Evolutionary conservation across 805 yeast species (phyloP).

Genomic region (Nakazawaea pomicola): DNA sequence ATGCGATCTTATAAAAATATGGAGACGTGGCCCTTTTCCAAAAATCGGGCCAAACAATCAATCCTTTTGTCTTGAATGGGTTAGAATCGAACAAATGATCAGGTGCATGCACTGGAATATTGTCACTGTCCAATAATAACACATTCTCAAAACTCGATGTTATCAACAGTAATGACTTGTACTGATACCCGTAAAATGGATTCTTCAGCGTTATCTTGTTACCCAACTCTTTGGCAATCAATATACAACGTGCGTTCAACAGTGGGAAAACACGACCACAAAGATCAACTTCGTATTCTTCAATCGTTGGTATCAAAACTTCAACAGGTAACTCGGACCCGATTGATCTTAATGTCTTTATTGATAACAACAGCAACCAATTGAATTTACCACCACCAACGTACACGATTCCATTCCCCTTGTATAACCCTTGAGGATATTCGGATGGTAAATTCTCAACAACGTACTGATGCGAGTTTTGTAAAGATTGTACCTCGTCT

Average conservation of each 20-base stretch:
- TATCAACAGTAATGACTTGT: constrained; percentile 63
- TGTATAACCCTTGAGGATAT: constrained; percentile 39
- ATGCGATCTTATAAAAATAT: constrained; percentile 42
- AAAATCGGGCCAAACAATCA: constrained; percentile 41
- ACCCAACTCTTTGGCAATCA: constrained; percentile 60
- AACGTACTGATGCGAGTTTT: constrained; percentile 39
- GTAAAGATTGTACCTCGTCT: constrained; percentile 40
- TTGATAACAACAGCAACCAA: constrained; percentile 63
- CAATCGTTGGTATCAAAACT: constrained; percentile 66
- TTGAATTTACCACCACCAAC: constrained; percentile 82
- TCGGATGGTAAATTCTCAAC: constrained; percentile 41
- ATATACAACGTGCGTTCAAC: constrained; percentile 62
- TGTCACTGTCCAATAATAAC: constrained; percentile 71
- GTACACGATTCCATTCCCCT: constrained; percentile 55
- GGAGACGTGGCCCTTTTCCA: constrained; percentile 53
- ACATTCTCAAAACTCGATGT: constrained; percentile 72
- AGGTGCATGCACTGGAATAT: constrained; percentile 63
- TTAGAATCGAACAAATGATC: constrained; percentile 52
- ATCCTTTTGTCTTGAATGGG: constrained; percentile 49
- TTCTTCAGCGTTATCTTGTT: constrained; percentile 40
- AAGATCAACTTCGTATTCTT: constrained; percentile 66
- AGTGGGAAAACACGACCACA: constrained; percentile 61
- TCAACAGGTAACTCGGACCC: constrained; percentile 77
- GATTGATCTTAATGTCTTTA: constrained; percentile 57
- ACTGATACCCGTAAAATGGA: constrained; percentile 60